Evolutionary conservation across 129 eudicot species (phyloP).

Genomic region (Gnaphalium uliginosum): DNA sequence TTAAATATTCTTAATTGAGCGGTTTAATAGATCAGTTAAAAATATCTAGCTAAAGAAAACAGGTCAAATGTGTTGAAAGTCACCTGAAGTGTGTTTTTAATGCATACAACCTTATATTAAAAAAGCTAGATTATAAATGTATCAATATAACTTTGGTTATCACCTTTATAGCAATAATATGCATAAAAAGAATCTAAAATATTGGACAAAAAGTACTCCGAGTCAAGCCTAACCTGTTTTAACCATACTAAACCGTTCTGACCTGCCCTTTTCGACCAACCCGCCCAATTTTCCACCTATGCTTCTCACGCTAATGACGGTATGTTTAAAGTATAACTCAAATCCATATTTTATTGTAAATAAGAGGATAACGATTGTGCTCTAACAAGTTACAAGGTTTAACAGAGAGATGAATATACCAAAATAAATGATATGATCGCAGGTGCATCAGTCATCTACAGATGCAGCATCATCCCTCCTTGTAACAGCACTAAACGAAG

Average conservation of each 20-base stretch:
- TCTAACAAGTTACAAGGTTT: background rate
- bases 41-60: background rate
- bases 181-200: too few relatives aligned
- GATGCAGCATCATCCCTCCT: conserved; percentile 99
- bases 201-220: too few relatives aligned
- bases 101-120: too few relatives aligned
- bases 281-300: background rate
- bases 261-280: too few relatives aligned
- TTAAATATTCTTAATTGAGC: too few relatives aligned
- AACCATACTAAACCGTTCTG: background rate
- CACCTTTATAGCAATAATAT: too few relatives aligned
- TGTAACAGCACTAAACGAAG: conserved; percentile 94
- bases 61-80: background rate
- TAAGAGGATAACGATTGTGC: background rate
- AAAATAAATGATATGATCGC: conserved; percentile 12
- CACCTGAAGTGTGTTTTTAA: too few relatives aligned
- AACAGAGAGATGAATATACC: background rate
- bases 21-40: background rate
- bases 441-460: conserved; percentile 99
- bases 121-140: too few relatives aligned
- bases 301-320: background rate
- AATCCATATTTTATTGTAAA: background rate
- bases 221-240: too few relatives aligned
- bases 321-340: background rate
- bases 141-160: too few relatives aligned